Conservation (phyloP, 495 filamentous ascomycete species). For the Aspergillus steynii region DNA sequence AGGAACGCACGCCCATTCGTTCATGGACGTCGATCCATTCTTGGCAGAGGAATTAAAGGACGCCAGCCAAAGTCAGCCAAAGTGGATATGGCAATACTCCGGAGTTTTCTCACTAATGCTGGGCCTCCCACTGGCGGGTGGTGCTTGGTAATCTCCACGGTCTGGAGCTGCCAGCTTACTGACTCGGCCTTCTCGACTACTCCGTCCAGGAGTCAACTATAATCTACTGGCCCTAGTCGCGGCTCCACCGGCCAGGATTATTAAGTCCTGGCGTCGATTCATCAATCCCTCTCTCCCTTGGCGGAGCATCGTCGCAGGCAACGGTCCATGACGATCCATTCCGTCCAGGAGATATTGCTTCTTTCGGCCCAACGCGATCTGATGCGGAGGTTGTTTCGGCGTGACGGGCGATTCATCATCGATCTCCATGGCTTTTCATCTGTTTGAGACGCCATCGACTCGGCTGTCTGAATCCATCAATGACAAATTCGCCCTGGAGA, state of each 20-base stretch:
- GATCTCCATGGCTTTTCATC: background rate
- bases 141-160: background rate
- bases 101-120: background rate
- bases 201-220: too few relatives aligned
- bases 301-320: too few relatives aligned
- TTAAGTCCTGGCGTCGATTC: background rate
- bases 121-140: background rate
- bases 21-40: constrained; percentile 3
- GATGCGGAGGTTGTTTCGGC: background rate
- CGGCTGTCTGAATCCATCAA: too few relatives aligned
- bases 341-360: background rate
- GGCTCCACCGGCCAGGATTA: background rate
- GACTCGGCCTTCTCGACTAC: too few relatives aligned
- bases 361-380: too few relatives aligned
- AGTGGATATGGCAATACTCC: background rate
- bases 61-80: background rate
- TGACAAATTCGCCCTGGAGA: too few relatives aligned
- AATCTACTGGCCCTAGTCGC: too few relatives aligned
- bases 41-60: constrained; percentile 3
- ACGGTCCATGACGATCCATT: too few relatives aligned
- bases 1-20: constrained; percentile 11
- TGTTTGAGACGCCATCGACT: background rate
- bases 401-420: background rate
- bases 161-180: background rate
- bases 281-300: too few relatives aligned